phyloP scores from a whole-genome alignment of 1,139 yeast genomes.

The Hansenula sp. region DNA sequence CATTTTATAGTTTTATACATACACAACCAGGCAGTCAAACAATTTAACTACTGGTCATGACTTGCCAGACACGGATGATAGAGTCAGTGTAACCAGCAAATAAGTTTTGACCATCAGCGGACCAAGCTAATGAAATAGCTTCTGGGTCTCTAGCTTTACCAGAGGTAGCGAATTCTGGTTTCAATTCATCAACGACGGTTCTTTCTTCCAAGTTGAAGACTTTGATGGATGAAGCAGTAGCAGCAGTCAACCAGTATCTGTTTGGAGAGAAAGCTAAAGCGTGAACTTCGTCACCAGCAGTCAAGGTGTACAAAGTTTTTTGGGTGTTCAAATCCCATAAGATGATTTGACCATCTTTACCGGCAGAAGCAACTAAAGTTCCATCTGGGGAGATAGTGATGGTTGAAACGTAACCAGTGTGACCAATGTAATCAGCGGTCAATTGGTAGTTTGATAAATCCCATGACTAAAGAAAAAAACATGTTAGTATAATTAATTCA shows the following conservation, averaged over 20 bases:
- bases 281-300: conserved; percentile 95
- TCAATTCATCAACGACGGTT: conserved; percentile 94
- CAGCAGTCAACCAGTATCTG: conserved; percentile 99
- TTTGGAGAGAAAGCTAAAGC: conserved; percentile 99
- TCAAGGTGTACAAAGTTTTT: conserved; percentile 89
- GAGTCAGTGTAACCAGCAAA: conserved; percentile 99
- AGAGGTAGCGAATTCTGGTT: conserved; percentile 93
- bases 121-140: conserved; percentile 98
- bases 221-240: conserved; percentile 97
- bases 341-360: conserved; percentile 98
- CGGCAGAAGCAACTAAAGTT: conserved; percentile 98
- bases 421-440: conserved; percentile 97
- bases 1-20: not conserved
- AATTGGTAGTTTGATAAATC: conserved; percentile 82
- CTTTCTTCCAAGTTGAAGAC: conserved; percentile 98
- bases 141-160: conserved; percentile 94
- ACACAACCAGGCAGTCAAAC: conserved; percentile 1
- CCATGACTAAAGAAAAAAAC: conserved; percentile 72
- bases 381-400: conserved; percentile 99
- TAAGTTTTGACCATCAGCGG: conserved; percentile 99
- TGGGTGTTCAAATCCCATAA: conserved; percentile 96
- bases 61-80: conserved; percentile 99
- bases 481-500: conserved; percentile 26
- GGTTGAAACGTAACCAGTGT: conserved; percentile 98
- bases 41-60: conserved; percentile 62